Conservation (phyloP, 2,329 filamentous ascomycete genomes). For the Aspergillus novofumigatus region DNA sequence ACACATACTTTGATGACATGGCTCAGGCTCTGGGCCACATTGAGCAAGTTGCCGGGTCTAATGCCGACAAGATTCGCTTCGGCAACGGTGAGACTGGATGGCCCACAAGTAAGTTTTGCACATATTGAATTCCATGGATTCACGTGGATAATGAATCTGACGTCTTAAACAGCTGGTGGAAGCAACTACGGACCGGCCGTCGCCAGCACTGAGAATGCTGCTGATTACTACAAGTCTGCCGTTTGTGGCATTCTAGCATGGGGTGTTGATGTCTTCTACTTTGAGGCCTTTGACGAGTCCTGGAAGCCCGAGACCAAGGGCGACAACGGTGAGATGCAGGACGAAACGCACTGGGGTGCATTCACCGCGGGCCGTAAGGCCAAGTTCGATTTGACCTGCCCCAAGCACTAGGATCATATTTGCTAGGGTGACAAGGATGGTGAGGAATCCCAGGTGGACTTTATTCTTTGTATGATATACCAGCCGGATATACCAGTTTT, state of each 20-base stretch:
- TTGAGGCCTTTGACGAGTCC: slow-evolving; percentile 69
- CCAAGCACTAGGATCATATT: slow-evolving; percentile 17
- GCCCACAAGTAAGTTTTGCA: slow-evolving; percentile 49
- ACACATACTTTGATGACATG: slow-evolving; percentile 65
- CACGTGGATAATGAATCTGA: background rate
- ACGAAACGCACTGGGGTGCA: slow-evolving; percentile 67
- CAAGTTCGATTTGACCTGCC: slow-evolving; percentile 54
- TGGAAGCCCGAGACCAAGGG: slow-evolving; percentile 65
- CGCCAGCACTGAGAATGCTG: slow-evolving; percentile 57
- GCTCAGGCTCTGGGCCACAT: slow-evolving; percentile 60
- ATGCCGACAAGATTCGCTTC: slow-evolving; percentile 55
- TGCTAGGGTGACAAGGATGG: background rate
- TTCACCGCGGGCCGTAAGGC: slow-evolving; percentile 56
- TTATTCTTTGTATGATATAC: slow-evolving; percentile 3
- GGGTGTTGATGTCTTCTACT: slow-evolving; percentile 67
- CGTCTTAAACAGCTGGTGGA: slow-evolving; percentile 42
- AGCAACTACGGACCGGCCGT: slow-evolving; percentile 58
- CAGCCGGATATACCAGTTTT: background rate
- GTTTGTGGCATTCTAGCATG: slow-evolving; percentile 62
- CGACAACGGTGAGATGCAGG: slow-evolving; percentile 57
- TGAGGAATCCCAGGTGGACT: background rate
- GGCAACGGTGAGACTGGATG: slow-evolving; percentile 68
- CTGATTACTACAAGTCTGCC: slow-evolving; percentile 57
- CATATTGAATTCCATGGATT: slow-evolving; percentile 1
- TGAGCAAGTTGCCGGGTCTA: slow-evolving; percentile 53